Evolutionary conservation across 306 rosid genomes (phyloP), one percentile per base, ranked within the genome.

Genomic region (Rosa persica): DNA sequence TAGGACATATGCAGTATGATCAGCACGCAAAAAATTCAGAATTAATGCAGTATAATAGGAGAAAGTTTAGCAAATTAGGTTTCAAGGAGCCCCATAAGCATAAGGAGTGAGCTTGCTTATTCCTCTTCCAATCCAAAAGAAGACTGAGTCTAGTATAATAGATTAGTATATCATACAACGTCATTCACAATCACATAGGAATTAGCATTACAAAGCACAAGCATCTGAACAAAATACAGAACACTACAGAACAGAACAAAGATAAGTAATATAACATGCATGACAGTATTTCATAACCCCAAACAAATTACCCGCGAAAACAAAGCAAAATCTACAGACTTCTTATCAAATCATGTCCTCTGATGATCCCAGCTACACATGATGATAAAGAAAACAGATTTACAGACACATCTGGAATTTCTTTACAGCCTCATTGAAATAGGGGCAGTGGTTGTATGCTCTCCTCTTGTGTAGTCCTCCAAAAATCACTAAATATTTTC

Each of bases 401-500:
- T 30, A 70, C 62, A 72, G 73, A 74, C 44, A 72, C 77, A 90
- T 97, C 95, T 92, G 97, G 79, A 89, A 49, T 4, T 4, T 17
- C 16, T 6, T 1, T 51, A 51, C 6, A 48, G 54, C 16, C 51
- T 47, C 54, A 51, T 51, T 17, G 5, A 51, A 51, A 5, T 0
- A 17, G n/a, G 57, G 57, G 1, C 97, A 92, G 73, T 2, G 89
- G 62, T 79, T 94, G 90, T 83, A 72, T 55, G 64, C 76, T 62
- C 79, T 94, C 98, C 51, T 60, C 85, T 80, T 86, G 85, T 65
- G 23, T 81, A 82, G 70, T 82, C 85, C 90, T 89, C 97, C 97
- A 94, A 52, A 97, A 83, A 62, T 90, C 96, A 30, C 98, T 95
- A 48, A 88, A 88, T 30, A 0, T 38, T 80, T 92, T 87, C 83